Base-by-base conservation (phyloP, 1,284 basidiomycete species). In the Cryptococcus sp. region DNA sequence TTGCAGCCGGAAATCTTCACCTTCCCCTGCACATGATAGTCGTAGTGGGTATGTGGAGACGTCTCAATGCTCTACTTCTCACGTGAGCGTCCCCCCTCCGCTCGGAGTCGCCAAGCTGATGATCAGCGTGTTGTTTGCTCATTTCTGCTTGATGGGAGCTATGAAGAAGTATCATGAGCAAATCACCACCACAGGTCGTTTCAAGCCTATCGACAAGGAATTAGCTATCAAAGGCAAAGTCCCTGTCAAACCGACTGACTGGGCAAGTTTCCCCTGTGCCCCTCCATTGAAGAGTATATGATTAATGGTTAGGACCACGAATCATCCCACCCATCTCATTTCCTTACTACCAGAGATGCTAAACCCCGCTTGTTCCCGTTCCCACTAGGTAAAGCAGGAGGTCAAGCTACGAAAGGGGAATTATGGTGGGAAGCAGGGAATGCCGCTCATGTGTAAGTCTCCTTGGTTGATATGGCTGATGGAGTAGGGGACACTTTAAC, bases 391-490 rank as follows among this genome's bases (percentile, higher is more conserved):
- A 60, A 62, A 48, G 67, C 67, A 14, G 67, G 64, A 1, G 59
- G 55, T 0, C 25, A 45, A 21, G 55, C 45, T 1, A 48, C 54
- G 11, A 63, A 60, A 31, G 57, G 57, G 13, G 63, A 64, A 36
- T 44, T 70, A 9, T 70, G 67, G 67, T 70, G 66, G 66, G 67
- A 70, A 52, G 62, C 66, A 10, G 67, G 67, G 1, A 68, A 70
- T 41, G 56, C 53, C 2, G 57, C 67, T 16, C 67, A 70, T 52
- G 64, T 70, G 67, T 67, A 42, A 48, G 67, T 63, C 13, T 31
- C 2, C 39, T 19, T 13, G 39, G 11, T n/a, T 7, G 9, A 10
- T 19, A 10, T 34, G 32, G 9, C 32, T 34, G 32, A 41, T 41
- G 19, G 39, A 9, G 39, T 19, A 41, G 39, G 39, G 67, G 67